These are phyloP conservation scores for Verbascum thapsus DNA, from an alignment of 257 asterid species.

Conservation along the genomic window DNA sequence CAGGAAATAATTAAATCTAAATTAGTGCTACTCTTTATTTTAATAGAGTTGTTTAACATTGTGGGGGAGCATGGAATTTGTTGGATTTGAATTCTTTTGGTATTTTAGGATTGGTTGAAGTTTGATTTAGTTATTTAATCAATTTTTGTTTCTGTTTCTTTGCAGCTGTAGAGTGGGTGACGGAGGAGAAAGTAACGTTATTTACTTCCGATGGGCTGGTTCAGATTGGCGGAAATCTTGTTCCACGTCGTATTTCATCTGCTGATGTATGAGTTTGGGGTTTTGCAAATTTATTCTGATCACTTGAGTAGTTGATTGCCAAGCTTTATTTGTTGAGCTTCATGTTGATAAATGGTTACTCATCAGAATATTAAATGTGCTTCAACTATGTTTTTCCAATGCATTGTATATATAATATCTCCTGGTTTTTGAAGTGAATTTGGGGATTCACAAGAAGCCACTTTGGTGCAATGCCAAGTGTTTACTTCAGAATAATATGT, in stretches of 20 bases:
- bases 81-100: constrained; percentile 4
- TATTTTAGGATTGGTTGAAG: too few species aligned
- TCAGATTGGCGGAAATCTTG: constrained; percentile 90
- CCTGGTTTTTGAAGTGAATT: not conserved
- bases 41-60: not conserved
- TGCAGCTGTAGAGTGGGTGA: constrained; percentile 85
- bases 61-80: constrained; percentile 5
- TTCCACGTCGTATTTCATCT: constrained; percentile 65
- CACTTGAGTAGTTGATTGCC: constrained; percentile 13
- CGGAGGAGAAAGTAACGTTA: constrained; percentile 78
- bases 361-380: not conserved
- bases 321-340: not conserved
- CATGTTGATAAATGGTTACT: not conserved
- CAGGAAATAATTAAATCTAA: not conserved
- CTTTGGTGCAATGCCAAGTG: constrained; percentile 15
- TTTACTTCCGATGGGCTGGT: constrained; percentile 90
- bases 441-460: not conserved
- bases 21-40: too few species aligned
- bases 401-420: not conserved
- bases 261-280: constrained; percentile 52
- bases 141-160: constrained; percentile 12
- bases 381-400: not conserved
- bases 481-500: constrained; percentile 3
- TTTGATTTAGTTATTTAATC: not conserved
- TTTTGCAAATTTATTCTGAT: constrained; percentile 22